Evolutionary conservation across 2,329 filamentous ascomycete species (phyloP), one percentile per base, ranked within the genome.

Genomic region (Cladosporium sphaerospermum): DNA sequence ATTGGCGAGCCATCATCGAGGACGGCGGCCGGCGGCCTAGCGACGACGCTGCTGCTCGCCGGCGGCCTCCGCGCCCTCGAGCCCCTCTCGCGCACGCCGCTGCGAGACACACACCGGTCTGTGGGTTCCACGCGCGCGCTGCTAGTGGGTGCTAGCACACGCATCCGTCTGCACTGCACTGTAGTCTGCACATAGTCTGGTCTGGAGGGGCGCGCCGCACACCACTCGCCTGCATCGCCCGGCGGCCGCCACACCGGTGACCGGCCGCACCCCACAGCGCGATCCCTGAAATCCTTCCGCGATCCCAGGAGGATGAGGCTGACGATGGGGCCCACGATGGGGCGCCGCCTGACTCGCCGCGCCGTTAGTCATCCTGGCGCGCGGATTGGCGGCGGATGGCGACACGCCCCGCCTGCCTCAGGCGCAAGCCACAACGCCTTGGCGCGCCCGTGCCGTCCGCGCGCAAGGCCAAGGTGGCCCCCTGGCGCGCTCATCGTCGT

Each of bases 361-460:
- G 28, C 13, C 31, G 34, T 51, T 51, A 51, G 48, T 51, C 48
- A 51, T 51, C 48, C 48, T 51, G 23, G 23, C 23, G 23, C 23
- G 23, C 23, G 23, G 4, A 28, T 28, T 28, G 23, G 23, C 23
- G 23, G 23, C 23, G 23, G 23, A 49, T 49, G 46, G 36, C 46
- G 46, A 49, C 37, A 37, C n/a, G 37, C 46, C 41, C 46, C 46
- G 34, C 37, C 37, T 19, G 36, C n/a, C 28, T 41, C 31, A 32
- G 46, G 36, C 37, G 36, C 46, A 49, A 40, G 46, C 46, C 46
- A 41, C 46, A 13, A 6, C 14, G 37, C 36, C 36, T 37, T 28
- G 46, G 46, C 46, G 14, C 33, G 36, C 45, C 41, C 23, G 36
- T 18, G n/a, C 28, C 18, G 36, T 23, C 46, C 19, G 16, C 16